A percentile compares a stretch with the other conserved stretches of the same genome.
Evolutionary conservation across 805 yeast genomes (phyloP).

Genomic region (Barnettozyma vustinii): DNA sequence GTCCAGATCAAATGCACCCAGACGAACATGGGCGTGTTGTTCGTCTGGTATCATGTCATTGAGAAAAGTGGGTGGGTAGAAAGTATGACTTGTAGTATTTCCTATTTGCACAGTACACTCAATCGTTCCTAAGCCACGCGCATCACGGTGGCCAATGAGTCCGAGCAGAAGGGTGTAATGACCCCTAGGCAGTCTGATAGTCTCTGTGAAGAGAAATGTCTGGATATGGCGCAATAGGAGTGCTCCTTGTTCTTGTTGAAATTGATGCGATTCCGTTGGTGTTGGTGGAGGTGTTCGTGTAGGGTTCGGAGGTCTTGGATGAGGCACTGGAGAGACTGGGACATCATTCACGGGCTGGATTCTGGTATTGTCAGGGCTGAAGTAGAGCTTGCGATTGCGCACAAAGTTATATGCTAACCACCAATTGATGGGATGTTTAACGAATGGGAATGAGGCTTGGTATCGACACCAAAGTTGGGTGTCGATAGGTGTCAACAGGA

Average conservation of each 20-base stretch:
- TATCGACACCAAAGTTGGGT: not conserved
- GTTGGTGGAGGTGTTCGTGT: not conserved
- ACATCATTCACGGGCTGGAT: constrained; percentile 1
- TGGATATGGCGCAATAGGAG: not conserved
- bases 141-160: not conserved
- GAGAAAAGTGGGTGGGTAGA: not conserved
- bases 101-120: not conserved
- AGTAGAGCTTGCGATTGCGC: not conserved
- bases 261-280: not conserved
- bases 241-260: not conserved
- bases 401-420: constrained; percentile 1
- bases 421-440: not conserved
- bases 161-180: not conserved
- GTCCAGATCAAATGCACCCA: not conserved
- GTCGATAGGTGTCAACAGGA: not conserved
- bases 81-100: not conserved
- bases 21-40: not conserved
- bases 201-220: not conserved
- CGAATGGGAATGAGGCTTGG: not conserved
- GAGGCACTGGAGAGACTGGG: not conserved
- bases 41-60: not conserved
- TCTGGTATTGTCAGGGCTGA: not conserved
- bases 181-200: not conserved
- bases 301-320: not conserved
- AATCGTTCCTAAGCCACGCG: not conserved